Base-by-base conservation (phyloP, 2,329 filamentous ascomycete genomes). In the Tolypocladium pustulatum region DNA sequence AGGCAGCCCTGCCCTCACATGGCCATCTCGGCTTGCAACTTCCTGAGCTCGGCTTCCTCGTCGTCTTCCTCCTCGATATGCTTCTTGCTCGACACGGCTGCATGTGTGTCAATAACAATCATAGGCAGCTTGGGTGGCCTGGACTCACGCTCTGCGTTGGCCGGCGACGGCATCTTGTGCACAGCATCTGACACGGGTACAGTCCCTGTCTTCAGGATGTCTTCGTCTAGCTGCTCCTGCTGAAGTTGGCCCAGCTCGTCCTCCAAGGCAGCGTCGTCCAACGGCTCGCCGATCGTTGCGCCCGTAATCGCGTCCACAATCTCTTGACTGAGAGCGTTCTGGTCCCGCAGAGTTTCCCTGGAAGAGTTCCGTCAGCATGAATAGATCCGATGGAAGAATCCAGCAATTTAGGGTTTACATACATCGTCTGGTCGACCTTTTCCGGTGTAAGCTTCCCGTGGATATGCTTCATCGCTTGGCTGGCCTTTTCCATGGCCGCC, bases 401-500 rank as follows among this genome's bases (percentile, higher is more conserved):
- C 17, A 12, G 30, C 9, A 20, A 5, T 4, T 12, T 22, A 7
- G 6, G 22, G 20, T 7, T 60, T 30, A 82, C 88, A 65, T 84
- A 95, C 93, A 97, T 97, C 57, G 90, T 93, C 73, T 90, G 83
- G 73, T 97, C 93, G 62, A 99, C 93, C 76, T 95, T 94, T 67
- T 97, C 91, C 63, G 94, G 89, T 55, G 90, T 96, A 64, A 97
- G 84, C 63, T 89, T 89, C 67, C 86, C 88, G 72, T 97, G 91
- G 67, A 99, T 99, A 63, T 87, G 80, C 78, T 92, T 88, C 92
- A 99, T 97, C 40, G 93, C 94, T 61, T 86, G 78, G 64, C 90
- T 86, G 13, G 94, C 93, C 71, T 87, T 87, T 83, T 96, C 88
- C 91, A 99, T 97, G 9, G 92, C 93, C 65, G 88, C 84, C 64